phyloP scores from a whole-genome alignment of 2,329 filamentous ascomycete species.

The Clonostachys chloroleuca region DNA sequence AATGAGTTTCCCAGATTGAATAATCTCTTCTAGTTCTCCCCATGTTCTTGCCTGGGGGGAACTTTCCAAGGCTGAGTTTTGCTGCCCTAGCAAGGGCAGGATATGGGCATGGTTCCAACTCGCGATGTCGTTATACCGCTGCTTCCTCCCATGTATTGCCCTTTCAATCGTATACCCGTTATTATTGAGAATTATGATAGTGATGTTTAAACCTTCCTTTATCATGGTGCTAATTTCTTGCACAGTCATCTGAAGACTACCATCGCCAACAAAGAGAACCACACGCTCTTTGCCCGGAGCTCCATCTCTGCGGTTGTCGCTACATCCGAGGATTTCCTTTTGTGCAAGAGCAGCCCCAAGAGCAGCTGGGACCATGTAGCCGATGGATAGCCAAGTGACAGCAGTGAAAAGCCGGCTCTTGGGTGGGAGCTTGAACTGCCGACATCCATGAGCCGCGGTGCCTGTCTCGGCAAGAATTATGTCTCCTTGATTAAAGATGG shows the following conservation, averaged over 20 bases:
- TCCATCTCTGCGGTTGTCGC: constrained; percentile 25
- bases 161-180: constrained; percentile 88
- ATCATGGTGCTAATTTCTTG: constrained; percentile 86
- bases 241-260: constrained; percentile 78
- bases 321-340: constrained; percentile 31
- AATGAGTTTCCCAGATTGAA: too few relatives aligned
- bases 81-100: too few relatives aligned
- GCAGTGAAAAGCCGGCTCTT: constrained; percentile 79
- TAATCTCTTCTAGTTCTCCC: too few relatives aligned
- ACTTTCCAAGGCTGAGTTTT: too few relatives aligned
- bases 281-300: constrained; percentile 53
- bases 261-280: constrained; percentile 85
- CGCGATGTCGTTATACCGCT: constrained; percentile 75
- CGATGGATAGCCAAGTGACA: constrained; percentile 67
- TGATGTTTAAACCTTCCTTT: constrained; percentile 66
- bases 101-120: constrained; percentile 45
- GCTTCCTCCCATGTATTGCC: constrained; percentile 80
- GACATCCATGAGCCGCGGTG: constrained; percentile 83
- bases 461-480: constrained; percentile 84
- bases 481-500: constrained; percentile 66
- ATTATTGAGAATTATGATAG: constrained; percentile 84
- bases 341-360: constrained; percentile 69
- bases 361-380: constrained; percentile 55
- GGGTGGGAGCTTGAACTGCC: constrained; percentile 75
- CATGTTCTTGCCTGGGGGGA: too few relatives aligned